Evolutionary conservation across 2,329 filamentous ascomycete species (phyloP).

Genomic region (Metarhizium rileyi): DNA sequence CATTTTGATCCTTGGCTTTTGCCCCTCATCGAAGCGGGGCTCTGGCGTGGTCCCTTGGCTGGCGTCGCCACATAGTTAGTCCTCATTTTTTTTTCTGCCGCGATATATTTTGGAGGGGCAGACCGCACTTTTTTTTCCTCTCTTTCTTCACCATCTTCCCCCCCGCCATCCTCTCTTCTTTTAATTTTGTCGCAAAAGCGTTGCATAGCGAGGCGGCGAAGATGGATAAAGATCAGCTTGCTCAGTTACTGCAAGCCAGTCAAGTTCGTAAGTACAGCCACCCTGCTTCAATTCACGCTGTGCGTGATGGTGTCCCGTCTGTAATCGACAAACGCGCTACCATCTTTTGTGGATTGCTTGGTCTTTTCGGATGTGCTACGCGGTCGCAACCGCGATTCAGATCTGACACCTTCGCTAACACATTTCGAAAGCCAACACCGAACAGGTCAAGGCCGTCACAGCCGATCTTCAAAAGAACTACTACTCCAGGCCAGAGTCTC

Average conservation of each 20-base stretch:
- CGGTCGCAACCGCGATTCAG: background rate
- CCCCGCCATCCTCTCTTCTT: background rate
- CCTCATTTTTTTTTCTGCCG: slow-evolving; percentile 11
- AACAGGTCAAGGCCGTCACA: slow-evolving; percentile 82
- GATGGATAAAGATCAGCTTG: slow-evolving; percentile 59
- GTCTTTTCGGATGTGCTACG: background rate
- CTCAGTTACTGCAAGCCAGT: slow-evolving; percentile 77
- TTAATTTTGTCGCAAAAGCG: slow-evolving; percentile 8
- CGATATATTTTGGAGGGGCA: slow-evolving; percentile 6
- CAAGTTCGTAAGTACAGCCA: slow-evolving; percentile 62
- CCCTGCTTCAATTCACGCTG: background rate
- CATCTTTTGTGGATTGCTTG: background rate
- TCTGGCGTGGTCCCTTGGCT: slow-evolving; percentile 2
- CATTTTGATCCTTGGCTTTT: background rate
- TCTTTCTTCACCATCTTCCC: slow-evolving; percentile 6
- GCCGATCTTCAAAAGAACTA: slow-evolving; percentile 86
- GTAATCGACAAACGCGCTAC: background rate
- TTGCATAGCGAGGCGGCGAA: slow-evolving; percentile 7
- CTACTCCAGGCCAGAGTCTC: slow-evolving; percentile 75
- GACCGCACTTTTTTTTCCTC: slow-evolving; percentile 7
- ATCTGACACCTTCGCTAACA: slow-evolving; percentile 21
- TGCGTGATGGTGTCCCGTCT: background rate
- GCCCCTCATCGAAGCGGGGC: slow-evolving; percentile 9
- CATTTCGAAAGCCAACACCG: slow-evolving; percentile 62
- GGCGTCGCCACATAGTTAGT: background rate